Conservation (phyloP, 495 filamentous ascomycete genomes). For the Penicillium flavigenum region DNA sequence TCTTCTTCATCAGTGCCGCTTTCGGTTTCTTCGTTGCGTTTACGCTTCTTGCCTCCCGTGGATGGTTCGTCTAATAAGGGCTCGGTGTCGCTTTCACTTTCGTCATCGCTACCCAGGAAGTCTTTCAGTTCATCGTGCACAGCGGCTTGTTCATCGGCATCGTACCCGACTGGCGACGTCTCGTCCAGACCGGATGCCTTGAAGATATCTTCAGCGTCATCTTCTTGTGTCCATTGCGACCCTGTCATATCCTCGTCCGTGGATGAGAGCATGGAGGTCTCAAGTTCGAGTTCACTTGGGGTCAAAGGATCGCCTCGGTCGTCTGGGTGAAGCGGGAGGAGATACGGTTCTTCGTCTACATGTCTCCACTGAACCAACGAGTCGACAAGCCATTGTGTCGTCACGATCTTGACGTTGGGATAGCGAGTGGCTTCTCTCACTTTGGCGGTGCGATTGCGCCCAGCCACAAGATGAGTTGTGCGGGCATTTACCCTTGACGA, state of each 20-base stretch:
- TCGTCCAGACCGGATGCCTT: constrained; percentile 34
- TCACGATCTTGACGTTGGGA: constrained; percentile 82
- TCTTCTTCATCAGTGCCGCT: constrained; percentile 33
- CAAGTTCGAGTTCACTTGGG: constrained; percentile 34
- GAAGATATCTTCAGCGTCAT: constrained; percentile 48
- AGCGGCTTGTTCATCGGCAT: constrained; percentile 47
- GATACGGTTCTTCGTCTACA: constrained; percentile 71
- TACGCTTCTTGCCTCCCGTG: constrained; percentile 40
- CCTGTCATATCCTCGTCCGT: constrained; percentile 45
- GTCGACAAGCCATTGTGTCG: constrained; percentile 82
- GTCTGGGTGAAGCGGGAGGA: constrained; percentile 62
- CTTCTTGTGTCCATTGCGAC: constrained; percentile 40
- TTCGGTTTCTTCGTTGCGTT: constrained; percentile 38
- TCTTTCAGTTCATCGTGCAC: constrained; percentile 74
- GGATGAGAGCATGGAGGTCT: constrained; percentile 43
- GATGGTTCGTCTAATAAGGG: constrained; percentile 30
- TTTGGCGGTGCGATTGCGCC: constrained; percentile 82
- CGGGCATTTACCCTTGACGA: constrained; percentile 54
- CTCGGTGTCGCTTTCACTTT: constrained; percentile 52
- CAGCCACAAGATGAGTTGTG: constrained; percentile 70
- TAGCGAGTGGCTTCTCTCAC: constrained; percentile 73
- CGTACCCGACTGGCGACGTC: constrained; percentile 41
- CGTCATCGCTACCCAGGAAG: constrained; percentile 69
- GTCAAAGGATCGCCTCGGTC: constrained; percentile 51
- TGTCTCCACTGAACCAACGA: constrained; percentile 76